Evolutionary conservation across 2,329 filamentous ascomycete species (phyloP), one percentile per base, ranked within the genome.

Genomic region (Clathrospora elynae): DNA sequence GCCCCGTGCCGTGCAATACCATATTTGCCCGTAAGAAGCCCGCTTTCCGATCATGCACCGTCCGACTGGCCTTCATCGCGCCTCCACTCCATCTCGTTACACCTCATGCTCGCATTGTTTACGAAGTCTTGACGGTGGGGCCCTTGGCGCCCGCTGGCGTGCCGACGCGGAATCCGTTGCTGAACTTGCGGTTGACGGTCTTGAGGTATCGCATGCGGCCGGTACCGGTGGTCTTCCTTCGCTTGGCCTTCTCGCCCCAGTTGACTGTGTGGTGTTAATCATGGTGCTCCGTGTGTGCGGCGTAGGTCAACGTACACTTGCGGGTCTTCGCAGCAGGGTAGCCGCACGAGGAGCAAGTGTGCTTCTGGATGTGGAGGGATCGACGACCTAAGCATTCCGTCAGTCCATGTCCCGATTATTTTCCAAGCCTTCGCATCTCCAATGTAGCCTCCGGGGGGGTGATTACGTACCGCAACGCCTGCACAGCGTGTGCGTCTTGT

Each of bases 201-300:
- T 95, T 95, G 75, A 99, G 84, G 81, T 91, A 89, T 74, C 90
- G 85, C 86, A 91, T 93, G 78, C 93, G 89, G 77, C 93, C 93
- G 73, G 90, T 92, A 71, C 93, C 93, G 75, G 88, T 92, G 73
- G 92, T 96, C 91, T 96, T 97, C 87, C 93, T 95, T 78, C 93
- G 84, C 90, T 97, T 97, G 71, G 91, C 92, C 88, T 99, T 99
- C 85, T 97, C 92, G 77, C 88, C 85, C 93, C 93, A 99, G 88
- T 99, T 96, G 87, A 86, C 92, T 97, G 73, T 68, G 34, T 31
- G 39, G 37, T 56, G 60, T 69, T 53, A 68, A 61, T 57, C 46
- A 36, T 42, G 33, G 44, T 50, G 23, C 44, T 40, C 32, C 24
- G 32, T 31, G 36, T 35, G 31, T 25, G 30, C 33, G 52, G 28